Base-by-base conservation (phyloP, 345 rosid genomes). In the Pistacia integerrima region DNA sequence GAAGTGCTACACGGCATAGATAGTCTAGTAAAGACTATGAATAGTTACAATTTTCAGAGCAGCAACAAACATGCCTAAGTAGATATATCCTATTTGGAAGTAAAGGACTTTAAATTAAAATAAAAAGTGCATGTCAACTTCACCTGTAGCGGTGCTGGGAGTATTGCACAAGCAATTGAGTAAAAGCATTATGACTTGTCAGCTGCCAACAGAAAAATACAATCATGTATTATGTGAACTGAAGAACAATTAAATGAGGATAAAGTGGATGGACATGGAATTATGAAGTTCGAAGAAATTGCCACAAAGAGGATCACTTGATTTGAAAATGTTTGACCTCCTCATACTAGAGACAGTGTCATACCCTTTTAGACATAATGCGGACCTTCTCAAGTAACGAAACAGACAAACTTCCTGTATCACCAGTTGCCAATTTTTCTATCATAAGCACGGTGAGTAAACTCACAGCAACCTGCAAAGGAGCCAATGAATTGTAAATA, bases 61-160 rank as follows among this genome's bases (percentile, higher is more conserved):
- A 4, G 51, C 64, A 41, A 67, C 61, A 63, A 33, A 67, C 59
- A 74, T 41, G 38, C 33, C 14, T 16, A 9, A 18, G 71, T 51
- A 59, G 44, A 56, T 48, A 49, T 57, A 60, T 63, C 62, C 20
- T 11, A 36, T 58, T 58, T 74, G 58, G 49, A 61, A 62, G 33
- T 25, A 9, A n/a, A 11, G 18, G 33, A 70, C 66, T 72, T 72
- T 65, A 12, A 46, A 69, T 3, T 52, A 46, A 46, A 68, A 33
- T 62, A 6, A 48, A 67, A 62, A 70, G 35, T 3, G 35, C 18
- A 20, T 44, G 33, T 68, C 78, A 48, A 77, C 36, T 76, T 78
- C 82, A 93, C 99, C 98, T 91, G 87, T 92, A 96, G 57, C 92
- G 89, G 64, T 71, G 88, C 76, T 83, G 87, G 36, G 91, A 81